A percentile compares a stretch with the other conserved stretches of the same genome.
phyloP scores from a whole-genome alignment of 164 flowering plant species.

The Litsea cubeba region DNA sequence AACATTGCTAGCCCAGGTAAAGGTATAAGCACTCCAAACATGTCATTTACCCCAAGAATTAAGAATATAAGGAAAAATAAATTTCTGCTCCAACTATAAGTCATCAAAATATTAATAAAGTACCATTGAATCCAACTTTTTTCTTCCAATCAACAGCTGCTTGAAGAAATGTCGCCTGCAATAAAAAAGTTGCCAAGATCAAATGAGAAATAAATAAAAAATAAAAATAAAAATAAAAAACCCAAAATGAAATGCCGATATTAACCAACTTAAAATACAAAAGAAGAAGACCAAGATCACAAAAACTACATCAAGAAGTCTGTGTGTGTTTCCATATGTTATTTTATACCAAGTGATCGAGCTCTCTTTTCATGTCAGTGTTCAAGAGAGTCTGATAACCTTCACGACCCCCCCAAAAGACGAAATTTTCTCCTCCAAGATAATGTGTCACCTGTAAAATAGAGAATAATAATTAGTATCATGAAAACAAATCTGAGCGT shows the following conservation, averaged over 20 bases:
- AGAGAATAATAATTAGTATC: neutral
- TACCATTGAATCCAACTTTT: conserved; percentile 95
- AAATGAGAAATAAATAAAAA: no score
- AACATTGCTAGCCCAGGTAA: no score
- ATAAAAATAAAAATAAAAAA: neutral
- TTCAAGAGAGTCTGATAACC: conserved; percentile 91
- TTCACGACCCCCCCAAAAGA: conserved; percentile 98
- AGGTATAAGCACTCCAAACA: no score
- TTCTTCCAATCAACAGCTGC: conserved; percentile 89
- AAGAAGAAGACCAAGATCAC: neutral
- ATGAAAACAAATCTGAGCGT: neutral
- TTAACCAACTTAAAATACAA: neutral
- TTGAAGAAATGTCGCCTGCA: conserved; percentile 80
- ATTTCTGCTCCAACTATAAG: neutral
- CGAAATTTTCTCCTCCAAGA: conserved; percentile 93
- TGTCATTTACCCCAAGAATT: no score
- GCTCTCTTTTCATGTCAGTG: conserved; percentile 96
- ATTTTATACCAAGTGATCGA: conserved; percentile 71
- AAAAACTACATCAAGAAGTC: neutral
- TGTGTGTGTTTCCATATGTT: neutral
- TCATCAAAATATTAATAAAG: neutral
- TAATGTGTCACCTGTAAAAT: conserved; percentile 80
- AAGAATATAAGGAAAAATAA: neutral
- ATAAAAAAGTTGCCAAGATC: neutral
- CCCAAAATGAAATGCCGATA: neutral